Evolutionary conservation across 768 basidiomycete species (phyloP).

Genomic region (Rhodocollybia butyracea): DNA sequence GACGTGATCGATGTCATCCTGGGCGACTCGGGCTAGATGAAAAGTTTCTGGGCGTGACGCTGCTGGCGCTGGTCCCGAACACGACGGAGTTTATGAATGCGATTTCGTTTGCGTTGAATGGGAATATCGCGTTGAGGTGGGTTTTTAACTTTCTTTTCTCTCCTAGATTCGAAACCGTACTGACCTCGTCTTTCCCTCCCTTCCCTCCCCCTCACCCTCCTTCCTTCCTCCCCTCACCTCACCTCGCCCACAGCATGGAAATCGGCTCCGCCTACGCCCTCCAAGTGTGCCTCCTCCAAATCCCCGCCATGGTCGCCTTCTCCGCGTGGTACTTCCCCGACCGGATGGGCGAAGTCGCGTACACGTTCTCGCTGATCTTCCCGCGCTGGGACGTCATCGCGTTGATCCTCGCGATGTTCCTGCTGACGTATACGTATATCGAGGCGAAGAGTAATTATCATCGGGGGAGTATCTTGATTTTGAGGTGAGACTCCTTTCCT

Average conservation of each 20-base stretch:
- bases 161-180: not conserved
- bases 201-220: not conserved
- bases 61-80: constrained; percentile 97
- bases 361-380: constrained; percentile 97
- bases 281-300: constrained; percentile 96
- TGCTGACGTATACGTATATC: constrained; percentile 98
- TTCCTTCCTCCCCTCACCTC: not conserved
- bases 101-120: constrained; percentile 94
- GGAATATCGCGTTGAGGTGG: constrained; percentile 93
- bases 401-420: constrained; percentile 93
- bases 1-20: constrained; percentile 95
- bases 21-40: constrained; percentile 88
- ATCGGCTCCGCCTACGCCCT: constrained; percentile 99
- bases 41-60: constrained; percentile 94
- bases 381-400: constrained; percentile 97
- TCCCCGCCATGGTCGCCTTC: constrained; percentile 98
- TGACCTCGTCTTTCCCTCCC: not conserved
- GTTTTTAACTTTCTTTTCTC: constrained; percentile 14
- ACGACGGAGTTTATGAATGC: constrained; percentile 99
- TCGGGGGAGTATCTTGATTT: constrained; percentile 90
- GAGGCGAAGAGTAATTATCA: constrained; percentile 99
- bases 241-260: constrained; percentile 72
- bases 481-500: constrained; percentile 57
- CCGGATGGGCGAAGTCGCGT: constrained; percentile 80
- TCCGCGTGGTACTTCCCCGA: constrained; percentile 91